phyloP scores from a whole-genome alignment of 1,284 basidiomycete genomes.

The Ustilago cynodontis region DNA sequence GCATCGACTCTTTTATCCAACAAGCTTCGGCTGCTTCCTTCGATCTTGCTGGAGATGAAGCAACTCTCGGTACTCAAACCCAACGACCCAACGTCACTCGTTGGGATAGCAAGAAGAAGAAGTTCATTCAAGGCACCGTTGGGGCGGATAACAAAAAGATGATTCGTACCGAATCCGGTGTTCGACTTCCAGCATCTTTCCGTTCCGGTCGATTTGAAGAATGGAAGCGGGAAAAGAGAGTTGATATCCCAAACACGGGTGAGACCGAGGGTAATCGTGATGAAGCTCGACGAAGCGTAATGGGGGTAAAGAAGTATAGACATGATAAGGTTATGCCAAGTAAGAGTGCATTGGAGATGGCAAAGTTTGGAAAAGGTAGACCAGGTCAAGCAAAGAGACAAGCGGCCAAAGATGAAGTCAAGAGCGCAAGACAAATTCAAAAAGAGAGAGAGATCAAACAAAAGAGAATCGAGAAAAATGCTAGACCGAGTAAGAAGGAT shows the following conservation, averaged over 20 bases:
- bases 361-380: slow-evolving; percentile 48
- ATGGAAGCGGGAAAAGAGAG: slow-evolving; percentile 85
- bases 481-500: slow-evolving; percentile 53
- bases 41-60: slow-evolving; percentile 83
- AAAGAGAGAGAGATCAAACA: slow-evolving; percentile 56
- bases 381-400: slow-evolving; percentile 50
- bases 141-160: slow-evolving; percentile 95
- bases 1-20: slow-evolving; percentile 85
- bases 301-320: slow-evolving; percentile 46
- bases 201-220: slow-evolving; percentile 93
- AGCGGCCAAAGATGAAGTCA: slow-evolving; percentile 56
- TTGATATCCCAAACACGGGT: slow-evolving; percentile 82
- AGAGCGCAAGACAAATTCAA: slow-evolving; percentile 60
- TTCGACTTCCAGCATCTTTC: slow-evolving; percentile 91
- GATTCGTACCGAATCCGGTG: slow-evolving; percentile 91
- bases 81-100: slow-evolving; percentile 74
- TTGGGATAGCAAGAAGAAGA: slow-evolving; percentile 98
- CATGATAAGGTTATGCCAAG: slow-evolving; percentile 58
- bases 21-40: slow-evolving; percentile 85
- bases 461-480: slow-evolving; percentile 64
- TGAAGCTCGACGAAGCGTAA: slow-evolving; percentile 72
- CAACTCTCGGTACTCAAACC: slow-evolving; percentile 62
- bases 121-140: slow-evolving; percentile 85
- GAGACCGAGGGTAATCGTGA: slow-evolving; percentile 75
- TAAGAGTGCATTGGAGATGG: slow-evolving; percentile 21